These are phyloP conservation scores for Hypoxylon sp. DNA, from an alignment of 2,329 filamentous ascomycete genomes.

Conservation along the genomic window DNA sequence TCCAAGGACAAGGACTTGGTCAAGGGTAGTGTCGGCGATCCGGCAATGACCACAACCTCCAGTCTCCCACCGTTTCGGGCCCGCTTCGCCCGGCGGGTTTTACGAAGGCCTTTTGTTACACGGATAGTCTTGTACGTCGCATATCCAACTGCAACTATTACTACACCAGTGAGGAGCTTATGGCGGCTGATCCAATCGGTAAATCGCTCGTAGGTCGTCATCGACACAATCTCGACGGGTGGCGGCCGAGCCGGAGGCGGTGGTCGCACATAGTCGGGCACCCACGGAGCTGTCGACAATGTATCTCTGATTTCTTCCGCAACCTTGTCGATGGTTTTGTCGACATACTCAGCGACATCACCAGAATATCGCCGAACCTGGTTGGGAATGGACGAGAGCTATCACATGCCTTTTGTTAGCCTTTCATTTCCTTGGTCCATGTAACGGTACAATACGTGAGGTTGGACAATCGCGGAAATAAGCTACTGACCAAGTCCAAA, in stretches of 20 bases:
- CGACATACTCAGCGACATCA: conserved; percentile 82
- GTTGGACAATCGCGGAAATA: conserved; percentile 12
- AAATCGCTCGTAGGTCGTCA: conserved; percentile 64
- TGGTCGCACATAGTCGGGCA: conserved; percentile 77
- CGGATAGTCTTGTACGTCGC: conserved; percentile 66
- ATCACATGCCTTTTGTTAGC: conserved; percentile 35
- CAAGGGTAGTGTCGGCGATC: conserved; percentile 86
- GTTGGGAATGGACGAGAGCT: conserved; percentile 68
- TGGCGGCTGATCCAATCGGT: conserved; percentile 80
- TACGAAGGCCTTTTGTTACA: conserved; percentile 69
- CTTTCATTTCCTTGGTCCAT: conserved; percentile 6
- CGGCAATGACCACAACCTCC: conserved; percentile 89
- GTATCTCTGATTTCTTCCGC: conserved; percentile 78
- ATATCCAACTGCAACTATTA: conserved; percentile 80
- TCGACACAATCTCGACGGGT: conserved; percentile 52
- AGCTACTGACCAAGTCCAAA: conserved; percentile 78
- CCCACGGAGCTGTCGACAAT: conserved; percentile 76
- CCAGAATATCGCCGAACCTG: conserved; percentile 79
- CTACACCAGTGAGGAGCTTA: conserved; percentile 78
- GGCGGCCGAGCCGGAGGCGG: conserved; percentile 64
- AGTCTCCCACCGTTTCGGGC: conserved; percentile 86
- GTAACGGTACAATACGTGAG: neutral
- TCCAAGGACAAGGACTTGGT: conserved; percentile 87
- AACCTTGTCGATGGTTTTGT: conserved; percentile 82
- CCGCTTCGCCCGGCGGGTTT: conserved; percentile 79